Base-by-base conservation (phyloP, 179 eudicot genomes). In the Beta lomatogona region DNA sequence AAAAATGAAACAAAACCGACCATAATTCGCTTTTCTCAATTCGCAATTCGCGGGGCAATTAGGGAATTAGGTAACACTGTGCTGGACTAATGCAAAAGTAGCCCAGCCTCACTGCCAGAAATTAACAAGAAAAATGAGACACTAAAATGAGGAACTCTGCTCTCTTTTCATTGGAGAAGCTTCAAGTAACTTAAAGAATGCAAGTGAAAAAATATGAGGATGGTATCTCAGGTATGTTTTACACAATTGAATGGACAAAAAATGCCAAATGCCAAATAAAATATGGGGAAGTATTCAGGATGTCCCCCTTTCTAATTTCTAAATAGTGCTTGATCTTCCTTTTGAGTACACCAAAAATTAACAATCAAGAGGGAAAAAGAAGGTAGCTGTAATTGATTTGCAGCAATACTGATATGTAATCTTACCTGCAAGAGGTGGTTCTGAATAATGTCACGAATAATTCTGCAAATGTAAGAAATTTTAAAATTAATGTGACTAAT, bases 371-470 rank as follows among this genome's bases (percentile, higher is more conserved):
- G 4, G 12, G 52, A 16, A 48, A 61, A 61, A n/a, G 45, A 61
- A 28, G 28, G 31, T 12, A 59, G 12, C 61, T 25, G 16, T 1
- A 63, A 77, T 77, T 65, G 46, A 73, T 25, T 15, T 22, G 64
- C 45, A 69, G 16, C 50, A 66, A 66, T 53, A 55, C 11, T 13
- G 52, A 60, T 48, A 71, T 63, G 9, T 54, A 81, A 69, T 45
- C 85, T 85, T 81, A 93, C 99, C 97, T 96, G 99, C 86, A 96
- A 83, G 67, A 96, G 91, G 84, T 96, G 99, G 85, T 96, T 96
- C 84, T 96, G 99, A 74, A 96, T 96, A 63, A 96, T 94, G 83
- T 96, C 99, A 31, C 99, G 97, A 64, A 96, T 93, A 50, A 96
- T 96, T 82, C 99, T 96, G 98, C 91, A 85, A 25, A n/a, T 36